Evolutionary conservation across 2,329 filamentous ascomycete genomes (phyloP).

Genomic region (Teratosphaeria nubilosa): DNA sequence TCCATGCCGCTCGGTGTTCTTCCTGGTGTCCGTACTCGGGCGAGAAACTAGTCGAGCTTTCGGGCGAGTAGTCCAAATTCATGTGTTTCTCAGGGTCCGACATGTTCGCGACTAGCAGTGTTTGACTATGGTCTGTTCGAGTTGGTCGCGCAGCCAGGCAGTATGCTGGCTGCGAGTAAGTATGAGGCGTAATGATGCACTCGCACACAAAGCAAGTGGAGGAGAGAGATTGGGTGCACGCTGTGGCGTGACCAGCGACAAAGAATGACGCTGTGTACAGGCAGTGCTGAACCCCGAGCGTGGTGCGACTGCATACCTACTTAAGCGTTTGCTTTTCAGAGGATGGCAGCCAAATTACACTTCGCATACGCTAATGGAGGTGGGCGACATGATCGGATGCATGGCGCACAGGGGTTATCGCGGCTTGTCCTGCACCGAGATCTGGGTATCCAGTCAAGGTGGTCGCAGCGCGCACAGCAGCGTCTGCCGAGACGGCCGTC

Average conservation of each 20-base stretch:
- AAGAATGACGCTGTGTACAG: background rate
- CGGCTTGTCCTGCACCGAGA: background rate
- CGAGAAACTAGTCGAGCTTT: conserved; percentile 4
- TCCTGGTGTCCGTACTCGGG: conserved; percentile 19
- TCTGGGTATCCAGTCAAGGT: background rate
- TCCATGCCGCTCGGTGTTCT: conserved; percentile 12
- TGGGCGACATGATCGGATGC: conserved; percentile 2
- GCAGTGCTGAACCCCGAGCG: background rate
- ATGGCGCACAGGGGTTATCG: conserved; percentile 1
- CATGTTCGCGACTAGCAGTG: conserved; percentile 5
- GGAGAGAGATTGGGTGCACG: background rate
- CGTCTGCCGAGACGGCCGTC: background rate
- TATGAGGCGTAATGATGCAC: background rate
- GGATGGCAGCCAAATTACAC: background rate
- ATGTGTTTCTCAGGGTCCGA: conserved; percentile 12
- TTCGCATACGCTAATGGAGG: conserved; percentile 1
- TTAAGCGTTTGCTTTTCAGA: background rate
- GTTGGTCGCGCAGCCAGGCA: background rate
- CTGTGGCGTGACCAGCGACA: background rate
- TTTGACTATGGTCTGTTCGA: background rate
- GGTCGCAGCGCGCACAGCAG: background rate
- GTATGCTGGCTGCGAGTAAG: background rate
- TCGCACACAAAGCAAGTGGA: conserved; percentile 1
- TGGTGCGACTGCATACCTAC: background rate
- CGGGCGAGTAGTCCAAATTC: conserved; percentile 10